These are phyloP conservation scores for Caloboletus firmus DNA, from an alignment of 1,284 basidiomycete genomes.

Conservation along the genomic window DNA sequence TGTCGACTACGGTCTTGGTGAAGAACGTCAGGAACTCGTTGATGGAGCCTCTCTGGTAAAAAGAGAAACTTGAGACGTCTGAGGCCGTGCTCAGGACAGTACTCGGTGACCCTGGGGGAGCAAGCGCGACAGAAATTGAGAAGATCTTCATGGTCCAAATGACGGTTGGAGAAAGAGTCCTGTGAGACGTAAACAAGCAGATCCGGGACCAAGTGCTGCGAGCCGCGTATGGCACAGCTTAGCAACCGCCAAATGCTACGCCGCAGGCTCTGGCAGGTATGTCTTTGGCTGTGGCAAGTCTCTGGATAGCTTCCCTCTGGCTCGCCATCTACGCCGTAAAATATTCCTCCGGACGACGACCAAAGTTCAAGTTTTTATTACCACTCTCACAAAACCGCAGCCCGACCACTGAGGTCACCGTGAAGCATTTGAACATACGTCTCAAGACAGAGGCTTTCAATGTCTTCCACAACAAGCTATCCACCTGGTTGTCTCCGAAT, in stretches of 20 bases:
- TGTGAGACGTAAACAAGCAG: slow-evolving; percentile 3
- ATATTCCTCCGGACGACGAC: slow-evolving; percentile 13
- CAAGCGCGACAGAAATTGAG: slow-evolving; percentile 60
- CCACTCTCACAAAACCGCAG: slow-evolving; percentile 25
- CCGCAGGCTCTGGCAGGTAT: slow-evolving; percentile 6
- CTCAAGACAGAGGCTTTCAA: slow-evolving; percentile 58
- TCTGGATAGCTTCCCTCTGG: slow-evolving; percentile 29
- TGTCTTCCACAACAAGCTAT: slow-evolving; percentile 46
- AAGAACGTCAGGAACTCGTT: slow-evolving; percentile 91
- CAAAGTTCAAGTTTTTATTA: slow-evolving; percentile 21
- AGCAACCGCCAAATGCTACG: slow-evolving; percentile 2
- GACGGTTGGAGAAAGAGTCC: slow-evolving; percentile 9
- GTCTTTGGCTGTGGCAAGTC: slow-evolving; percentile 19
- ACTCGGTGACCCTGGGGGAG: slow-evolving; percentile 55
- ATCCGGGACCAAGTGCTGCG: not conserved
- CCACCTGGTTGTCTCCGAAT: slow-evolving; percentile 31
- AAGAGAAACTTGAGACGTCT: slow-evolving; percentile 91
- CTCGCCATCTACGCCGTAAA: slow-evolving; percentile 28
- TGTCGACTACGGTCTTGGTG: slow-evolving; percentile 89
- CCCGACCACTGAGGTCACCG: slow-evolving; percentile 23
- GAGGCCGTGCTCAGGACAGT: slow-evolving; percentile 72
- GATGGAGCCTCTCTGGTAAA: slow-evolving; percentile 87
- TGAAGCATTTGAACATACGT: slow-evolving; percentile 44
- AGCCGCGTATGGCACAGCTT: not conserved
- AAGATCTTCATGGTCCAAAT: slow-evolving; percentile 65